Evolutionary conservation across 257 asterid species (phyloP), one percentile per base, ranked within the genome.

Genomic region (Osmanthus fragrans): DNA sequence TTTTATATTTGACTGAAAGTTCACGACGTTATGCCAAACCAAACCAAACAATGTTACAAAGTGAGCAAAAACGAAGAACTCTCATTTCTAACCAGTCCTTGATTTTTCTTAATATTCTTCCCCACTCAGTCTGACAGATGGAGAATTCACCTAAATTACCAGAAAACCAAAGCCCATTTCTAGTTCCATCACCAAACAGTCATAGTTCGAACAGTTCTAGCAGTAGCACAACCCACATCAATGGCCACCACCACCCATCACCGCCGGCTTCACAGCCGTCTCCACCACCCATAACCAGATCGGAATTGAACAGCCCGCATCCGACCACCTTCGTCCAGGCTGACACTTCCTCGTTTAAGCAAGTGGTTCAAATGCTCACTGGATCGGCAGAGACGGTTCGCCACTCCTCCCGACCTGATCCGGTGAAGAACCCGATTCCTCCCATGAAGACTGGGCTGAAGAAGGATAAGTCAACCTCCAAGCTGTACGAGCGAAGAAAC

Each of bases 281-380:
- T 0, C 82, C 47, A 2, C 73, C 82, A 4, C 86, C 98, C 77
- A 85, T 89, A 51, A 82, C 96, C 74, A 92, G 97, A 92, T 94
- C 98, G 89, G 98, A 92, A 81, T 92, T 92, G 0, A 92, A 87
- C 73, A 91, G 76, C 85, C 97, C 96, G 1, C 88, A 90, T 85
- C 97, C 99, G 65, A 94, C 99, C 21, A 94, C 99, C 83, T 94
- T 92, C 85, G 97, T 94, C 83, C 97, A 94, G 79, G 98, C 99
- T 0, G 98, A 95, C 78, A 88, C 96, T 54, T 79, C 90, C 79
- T 89, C 97, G 79, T 95, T 95, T 97, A 95, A 95, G 70, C 96
- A 95, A 75, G 97, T 91, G 1, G 99, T 92, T 76, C 99, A 92
- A 83, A 88, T 90, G 96, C 96, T 94, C 13, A 94, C 98, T 77